Base-by-base conservation (phyloP, 139 green algal genomes). In the Chlorella sp. region DNA sequence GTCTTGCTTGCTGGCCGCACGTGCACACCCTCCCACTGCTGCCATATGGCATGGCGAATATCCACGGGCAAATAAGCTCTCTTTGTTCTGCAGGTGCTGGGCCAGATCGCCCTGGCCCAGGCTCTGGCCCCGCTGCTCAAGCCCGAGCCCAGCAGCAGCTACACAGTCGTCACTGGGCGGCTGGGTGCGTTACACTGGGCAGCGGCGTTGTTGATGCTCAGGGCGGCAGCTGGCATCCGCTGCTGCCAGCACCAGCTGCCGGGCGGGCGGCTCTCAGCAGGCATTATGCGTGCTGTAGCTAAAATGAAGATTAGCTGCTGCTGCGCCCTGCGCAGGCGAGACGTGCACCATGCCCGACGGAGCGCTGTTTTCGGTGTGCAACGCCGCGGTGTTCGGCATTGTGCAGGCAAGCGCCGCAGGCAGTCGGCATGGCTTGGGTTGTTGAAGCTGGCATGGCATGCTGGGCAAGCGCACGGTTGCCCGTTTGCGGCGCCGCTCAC, bases 311-410 rank as follows among this genome's bases (percentile, higher is more conserved):
- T 19, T 76, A 8, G 41, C 41, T 28, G 9, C n/a, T 3, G 22
- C 44, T 67, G 0, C 24, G 62, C 46, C 73, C 58, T 51, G 24
- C 60, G 34, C 46, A 62, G 85, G 85, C 46, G 85, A 86, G 65
- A 28, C n/a, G 36, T 88, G 77, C 65, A 68, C 36, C 69, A 88
- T 86, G 68, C 46, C 85, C 16, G 51, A 86, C 36, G 77, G 68
- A 34, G 60, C 85, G 8, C 62, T 64, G 24, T 74, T 86, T 26
- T 67, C 48, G 44, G 62, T 88, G 26, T n/a, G n/a, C n/a, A 88
- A 86, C 54, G 77, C 85, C 3, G 77, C 68, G 32, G 40, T 85
- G 46, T 88, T 82, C 38, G 85, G 85, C 22, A 54, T 81, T 48
- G 75, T 88, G 34, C 43, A 60, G 51, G 51, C 51, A 60, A 60